These are phyloP conservation scores for Cercophora samala DNA, from an alignment of 495 filamentous ascomycete genomes.

Conservation along the genomic window DNA sequence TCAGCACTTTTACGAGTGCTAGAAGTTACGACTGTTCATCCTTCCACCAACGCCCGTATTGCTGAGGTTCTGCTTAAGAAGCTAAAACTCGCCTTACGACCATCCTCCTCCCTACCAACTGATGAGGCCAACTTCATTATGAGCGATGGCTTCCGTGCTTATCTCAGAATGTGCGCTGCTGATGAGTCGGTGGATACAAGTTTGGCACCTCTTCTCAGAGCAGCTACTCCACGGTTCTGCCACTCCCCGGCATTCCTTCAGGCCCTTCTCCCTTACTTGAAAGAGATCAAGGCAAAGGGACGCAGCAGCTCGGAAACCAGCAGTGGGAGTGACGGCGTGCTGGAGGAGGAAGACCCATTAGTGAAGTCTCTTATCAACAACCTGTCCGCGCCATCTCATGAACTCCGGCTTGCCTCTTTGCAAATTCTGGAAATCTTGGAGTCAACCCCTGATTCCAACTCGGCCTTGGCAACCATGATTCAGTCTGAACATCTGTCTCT, in stretches of 20 bases:
- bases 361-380: slow-evolving; percentile 63
- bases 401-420: slow-evolving; percentile 66
- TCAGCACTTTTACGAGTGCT: slow-evolving; percentile 51
- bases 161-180: slow-evolving; percentile 49
- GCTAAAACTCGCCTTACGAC: slow-evolving; percentile 54
- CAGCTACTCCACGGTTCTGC: slow-evolving; percentile 58
- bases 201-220: slow-evolving; percentile 56
- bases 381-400: slow-evolving; percentile 67
- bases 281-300: slow-evolving; percentile 42
- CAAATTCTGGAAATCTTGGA: slow-evolving; percentile 58
- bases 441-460: slow-evolving; percentile 34
- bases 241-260: slow-evolving; percentile 65
- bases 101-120: slow-evolving; percentile 50
- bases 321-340: slow-evolving; percentile 37
- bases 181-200: slow-evolving; percentile 48
- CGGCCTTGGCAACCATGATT: slow-evolving; percentile 53
- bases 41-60: slow-evolving; percentile 53
- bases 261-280: slow-evolving; percentile 59
- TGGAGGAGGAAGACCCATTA: slow-evolving; percentile 53
- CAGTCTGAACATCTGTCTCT: slow-evolving; percentile 76
- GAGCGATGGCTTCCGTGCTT: slow-evolving; percentile 54
- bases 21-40: slow-evolving; percentile 47
- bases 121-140: slow-evolving; percentile 58
- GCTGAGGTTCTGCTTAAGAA: slow-evolving; percentile 55
- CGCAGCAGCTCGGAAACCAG: slow-evolving; percentile 25